Base-by-base conservation (phyloP, 768 basidiomycete species). In the Russula olivacea region DNA sequence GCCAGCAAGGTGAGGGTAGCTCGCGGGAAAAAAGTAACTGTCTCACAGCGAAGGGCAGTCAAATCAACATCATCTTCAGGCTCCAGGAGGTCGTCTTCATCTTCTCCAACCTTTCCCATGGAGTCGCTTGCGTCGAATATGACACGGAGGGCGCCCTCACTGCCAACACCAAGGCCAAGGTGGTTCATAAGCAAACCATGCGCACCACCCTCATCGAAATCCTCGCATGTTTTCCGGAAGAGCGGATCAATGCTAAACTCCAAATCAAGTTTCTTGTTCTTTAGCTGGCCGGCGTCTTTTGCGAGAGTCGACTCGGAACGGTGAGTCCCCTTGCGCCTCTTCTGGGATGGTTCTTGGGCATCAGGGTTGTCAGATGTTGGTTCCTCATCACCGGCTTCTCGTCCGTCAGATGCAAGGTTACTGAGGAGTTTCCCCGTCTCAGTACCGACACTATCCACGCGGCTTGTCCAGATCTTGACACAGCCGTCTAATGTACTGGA, bases 401-500 rank as follows among this genome's bases (percentile, higher is more conserved):
- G 80, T 19, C 85, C 87, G 61, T 83, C 85, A 43, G 81, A 83
- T 1, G 84, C 81, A 28, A 99, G 83, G 70, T 98, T 98, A 69
- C 87, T 92, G 61, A 98, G 80, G 14, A 99, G 81, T 72, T 97
- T 98, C 30, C 93, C 93, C 0, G 95, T 98, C 74, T 98, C 97
- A 0, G 93, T 96, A 25, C 92, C 93, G 40, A 98, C 94, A 65
- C 89, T 91, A 74, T 99, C 97, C 45, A 99, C 96, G 51, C 97
- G 88, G 68, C 89, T 93, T 8, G 95, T 98, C 94, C 95, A 99
- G 65, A 99, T 98, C 77, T 98, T 99, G 74, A 99, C 93, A 74
- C 97, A 99, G 3, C 96, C 97, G 63, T 99, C 97, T 23, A 99
- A 83, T 0, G 97, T 98, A 72, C 88, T 95, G 0, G 93, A 95